Conservation (phyloP, 164 flowering plant species). For the Macadamia tetraphylla region DNA sequence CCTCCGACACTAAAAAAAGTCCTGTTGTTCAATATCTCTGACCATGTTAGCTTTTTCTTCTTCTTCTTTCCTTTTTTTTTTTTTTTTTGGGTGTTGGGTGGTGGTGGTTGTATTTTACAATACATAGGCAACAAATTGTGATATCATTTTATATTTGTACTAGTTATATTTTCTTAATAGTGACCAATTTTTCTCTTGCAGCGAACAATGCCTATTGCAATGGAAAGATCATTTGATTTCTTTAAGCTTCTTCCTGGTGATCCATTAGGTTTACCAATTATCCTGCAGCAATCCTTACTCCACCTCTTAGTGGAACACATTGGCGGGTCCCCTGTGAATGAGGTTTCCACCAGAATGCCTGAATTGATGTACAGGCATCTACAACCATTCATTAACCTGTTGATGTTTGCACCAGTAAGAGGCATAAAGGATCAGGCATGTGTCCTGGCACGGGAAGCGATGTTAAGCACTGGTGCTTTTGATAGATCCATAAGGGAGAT, state of each 20-base stretch:
- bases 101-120: too few species aligned
- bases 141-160: neutral
- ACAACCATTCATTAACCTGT: slow-evolving; percentile 44
- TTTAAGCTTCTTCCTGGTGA: slow-evolving; percentile 54
- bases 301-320: slow-evolving; percentile 56
- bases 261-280: slow-evolving; percentile 40
- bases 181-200: slow-evolving; percentile 33
- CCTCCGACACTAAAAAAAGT: too few species aligned
- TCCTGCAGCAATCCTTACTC: slow-evolving; percentile 56
- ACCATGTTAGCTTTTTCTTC: too few species aligned
- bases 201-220: slow-evolving; percentile 45
- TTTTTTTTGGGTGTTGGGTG: too few species aligned
- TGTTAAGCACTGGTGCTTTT: slow-evolving; percentile 87
- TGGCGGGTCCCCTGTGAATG: slow-evolving; percentile 32
- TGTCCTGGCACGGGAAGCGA: slow-evolving; percentile 62
- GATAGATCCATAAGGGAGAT: slow-evolving; percentile 59
- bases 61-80: too few species aligned
- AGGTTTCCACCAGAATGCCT: slow-evolving; percentile 30
- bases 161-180: neutral
- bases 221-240: slow-evolving; percentile 75
- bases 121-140: too few species aligned
- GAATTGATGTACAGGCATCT: slow-evolving; percentile 69
- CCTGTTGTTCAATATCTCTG: too few species aligned
- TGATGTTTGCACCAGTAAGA: slow-evolving; percentile 46
- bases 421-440: slow-evolving; percentile 57